A percentile compares a stretch with the other conserved stretches of the same genome.
Evolutionary conservation across 768 basidiomycete genomes (phyloP).

Genomic region (Pilatotrama ljubarskyi): DNA sequence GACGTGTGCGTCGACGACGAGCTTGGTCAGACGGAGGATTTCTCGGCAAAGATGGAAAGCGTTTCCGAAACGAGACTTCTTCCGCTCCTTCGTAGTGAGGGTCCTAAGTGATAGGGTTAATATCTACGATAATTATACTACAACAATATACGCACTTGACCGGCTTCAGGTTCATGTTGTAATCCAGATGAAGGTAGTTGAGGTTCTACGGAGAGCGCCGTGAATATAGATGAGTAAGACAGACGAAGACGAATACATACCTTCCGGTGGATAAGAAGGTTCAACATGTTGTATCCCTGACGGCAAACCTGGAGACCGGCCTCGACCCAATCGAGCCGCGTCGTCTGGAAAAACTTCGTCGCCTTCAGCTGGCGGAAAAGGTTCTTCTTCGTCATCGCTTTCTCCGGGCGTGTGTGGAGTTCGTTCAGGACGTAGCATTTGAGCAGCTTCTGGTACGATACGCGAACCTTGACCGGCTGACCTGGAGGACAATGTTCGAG

Average conservation of each 20-base stretch:
- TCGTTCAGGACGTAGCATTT: constrained; percentile 97
- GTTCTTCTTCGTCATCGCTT: constrained; percentile 98
- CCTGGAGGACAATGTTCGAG: constrained; percentile 96
- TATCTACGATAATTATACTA: neutral
- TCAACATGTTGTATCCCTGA: constrained; percentile 99
- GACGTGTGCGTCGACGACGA: constrained; percentile 98
- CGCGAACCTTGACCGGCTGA: constrained; percentile 96
- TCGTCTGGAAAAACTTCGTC: constrained; percentile 99
- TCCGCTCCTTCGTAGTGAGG: constrained; percentile 97
- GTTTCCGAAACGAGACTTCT: constrained; percentile 99
- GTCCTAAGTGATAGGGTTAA: constrained; percentile 57
- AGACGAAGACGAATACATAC: no score
- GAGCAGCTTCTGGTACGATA: constrained; percentile 97
- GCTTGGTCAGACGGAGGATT: constrained; percentile 95
- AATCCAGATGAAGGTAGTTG: constrained; percentile 94
- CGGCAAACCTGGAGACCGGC: constrained; percentile 97
- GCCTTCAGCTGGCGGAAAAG: constrained; percentile 93
- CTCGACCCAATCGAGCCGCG: constrained; percentile 97
- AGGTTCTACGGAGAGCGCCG: no score
- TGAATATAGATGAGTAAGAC: no score
- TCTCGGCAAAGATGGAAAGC: constrained; percentile 98
- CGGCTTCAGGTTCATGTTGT: constrained; percentile 99
- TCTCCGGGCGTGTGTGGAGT: constrained; percentile 83
- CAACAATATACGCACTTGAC: constrained; percentile 56
- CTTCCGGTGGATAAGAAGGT: constrained; percentile 98